A percentile compares a stretch with the other conserved stretches of the same genome.
These are phyloP conservation scores for Phytophthora nicotianae DNA, from an alignment of 352 stramenopile genomes.

Conservation along the genomic window DNA sequence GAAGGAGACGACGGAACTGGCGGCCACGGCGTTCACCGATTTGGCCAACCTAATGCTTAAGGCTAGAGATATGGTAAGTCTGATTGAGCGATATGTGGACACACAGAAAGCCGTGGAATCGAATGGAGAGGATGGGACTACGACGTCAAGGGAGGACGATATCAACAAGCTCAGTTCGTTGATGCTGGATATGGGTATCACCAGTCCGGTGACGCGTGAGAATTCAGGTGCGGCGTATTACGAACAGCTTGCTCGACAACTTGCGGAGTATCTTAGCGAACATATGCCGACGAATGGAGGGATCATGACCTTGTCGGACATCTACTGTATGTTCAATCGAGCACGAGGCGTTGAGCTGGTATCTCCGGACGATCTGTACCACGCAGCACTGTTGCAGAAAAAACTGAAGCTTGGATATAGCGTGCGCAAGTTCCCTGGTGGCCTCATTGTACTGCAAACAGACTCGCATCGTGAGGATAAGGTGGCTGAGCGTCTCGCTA, in stretches of 20 bases:
- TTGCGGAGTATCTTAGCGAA: slow-evolving; percentile 86
- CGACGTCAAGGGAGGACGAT: slow-evolving; percentile 53
- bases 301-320: slow-evolving; percentile 98
- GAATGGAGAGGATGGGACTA: slow-evolving; percentile 17
- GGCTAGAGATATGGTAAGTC: slow-evolving; percentile 89
- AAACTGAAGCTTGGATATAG: slow-evolving; percentile 91
- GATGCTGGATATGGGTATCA: slow-evolving; percentile 94
- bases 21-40: slow-evolving; percentile 88
- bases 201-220: slow-evolving; percentile 90
- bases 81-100: slow-evolving; percentile 92
- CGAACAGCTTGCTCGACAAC: slow-evolving; percentile 89
- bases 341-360: slow-evolving; percentile 96
- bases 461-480: slow-evolving; percentile 89
- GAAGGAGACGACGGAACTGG: slow-evolving; percentile 80
- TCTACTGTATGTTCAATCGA: slow-evolving; percentile 99
- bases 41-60: slow-evolving; percentile 91
- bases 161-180: slow-evolving; percentile 82
- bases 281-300: slow-evolving; percentile 91
- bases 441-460: slow-evolving; percentile 93
- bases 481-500: slow-evolving; percentile 67
- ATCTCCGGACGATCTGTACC: slow-evolving; percentile 97
- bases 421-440: slow-evolving; percentile 92
- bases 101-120: slow-evolving; percentile 64
- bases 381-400: slow-evolving; percentile 88
- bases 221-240: slow-evolving; percentile 91